Evolutionary conservation across 306 rosid species (phyloP), one percentile per base, ranked within the genome.

Genomic region (Clitoria ternatea): DNA sequence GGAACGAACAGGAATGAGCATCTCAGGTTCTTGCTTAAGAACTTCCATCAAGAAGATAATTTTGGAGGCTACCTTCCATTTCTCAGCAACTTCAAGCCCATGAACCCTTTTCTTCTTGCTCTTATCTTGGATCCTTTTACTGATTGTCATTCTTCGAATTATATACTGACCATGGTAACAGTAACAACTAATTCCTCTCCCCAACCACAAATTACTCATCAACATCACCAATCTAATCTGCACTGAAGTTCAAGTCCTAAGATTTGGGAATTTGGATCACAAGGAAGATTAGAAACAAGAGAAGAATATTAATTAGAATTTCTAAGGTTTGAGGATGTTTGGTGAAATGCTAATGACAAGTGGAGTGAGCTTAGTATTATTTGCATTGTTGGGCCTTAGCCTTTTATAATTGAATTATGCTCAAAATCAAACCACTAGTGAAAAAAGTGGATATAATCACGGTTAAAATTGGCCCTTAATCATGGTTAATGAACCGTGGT

Each of bases 81-180:
- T 87, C 86, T 89, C 98, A 0, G 88, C 89, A 2, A 74, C 74
- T 55, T 93, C 98, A 14, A 93, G 94, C 5, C 78, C 86, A 33
- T 87, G 89, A 47, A 88, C 79, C 68, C 96, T 77, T 77, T 88
- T 93, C 75, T 67, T 35, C 67, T 71, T 72, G 85, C 84, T 75
- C 29, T 80, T 36, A 69, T 80, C 80, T 75, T 80, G 84, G 1
- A 80, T 80, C 6, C 84, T 64, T 45, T 75, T 80, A 48, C 84
- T 80, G 3, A 45, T 80, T 2, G 84, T 80, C 84, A 75, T 80
- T 59, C 73, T 69, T 75, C 80, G 84, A 0, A 35, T 36, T 15
- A 17, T 43, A 59, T 8, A 11, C 3, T 40, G 27, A 29, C 3
- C 5, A 0, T 19, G 23, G 44, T 32, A 35, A 60, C 61, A 3